These are phyloP conservation scores for Aspergillus kassunensis DNA, from an alignment of 495 filamentous ascomycete genomes.

Conservation along the genomic window DNA sequence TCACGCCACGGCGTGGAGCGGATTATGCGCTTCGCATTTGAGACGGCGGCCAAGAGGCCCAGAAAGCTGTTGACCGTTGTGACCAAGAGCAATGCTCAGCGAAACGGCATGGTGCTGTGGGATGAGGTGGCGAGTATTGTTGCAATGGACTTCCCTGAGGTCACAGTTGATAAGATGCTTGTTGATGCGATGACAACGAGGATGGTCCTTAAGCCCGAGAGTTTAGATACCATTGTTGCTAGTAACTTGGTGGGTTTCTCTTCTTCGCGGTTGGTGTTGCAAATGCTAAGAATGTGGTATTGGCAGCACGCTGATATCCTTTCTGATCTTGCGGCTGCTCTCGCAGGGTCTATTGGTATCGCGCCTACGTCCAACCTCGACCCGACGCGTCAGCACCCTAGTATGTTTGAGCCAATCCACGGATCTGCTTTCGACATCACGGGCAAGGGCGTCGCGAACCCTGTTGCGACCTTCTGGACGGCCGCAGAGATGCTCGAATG, in stretches of 20 bases:
- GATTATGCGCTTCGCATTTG: slow-evolving; percentile 55
- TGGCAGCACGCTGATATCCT: slow-evolving; percentile 52
- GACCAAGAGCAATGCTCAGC: slow-evolving; percentile 57
- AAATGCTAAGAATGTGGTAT: slow-evolving; percentile 2
- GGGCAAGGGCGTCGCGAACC: slow-evolving; percentile 68
- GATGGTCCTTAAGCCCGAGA: slow-evolving; percentile 53
- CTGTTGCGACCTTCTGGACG: slow-evolving; percentile 67
- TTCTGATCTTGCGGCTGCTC: slow-evolving; percentile 53
- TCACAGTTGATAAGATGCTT: slow-evolving; percentile 54
- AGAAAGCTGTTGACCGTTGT: slow-evolving; percentile 53
- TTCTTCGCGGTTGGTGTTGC: neutral
- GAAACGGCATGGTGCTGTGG: slow-evolving; percentile 57
- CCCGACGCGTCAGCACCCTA: slow-evolving; percentile 55
- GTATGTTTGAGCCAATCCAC: slow-evolving; percentile 68
- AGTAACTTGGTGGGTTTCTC: slow-evolving; percentile 44
- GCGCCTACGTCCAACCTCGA: slow-evolving; percentile 63
- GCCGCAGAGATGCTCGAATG: slow-evolving; percentile 65
- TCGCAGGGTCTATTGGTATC: slow-evolving; percentile 55
- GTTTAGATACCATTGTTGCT: slow-evolving; percentile 53
- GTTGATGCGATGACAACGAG: slow-evolving; percentile 58
- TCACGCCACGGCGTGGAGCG: slow-evolving; percentile 50
- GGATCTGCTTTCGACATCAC: slow-evolving; percentile 69
- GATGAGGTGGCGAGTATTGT: slow-evolving; percentile 48
- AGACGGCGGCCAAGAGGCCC: slow-evolving; percentile 43
- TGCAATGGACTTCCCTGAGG: slow-evolving; percentile 48